Evolutionary conservation across 176 grass and related monocot species (phyloP).

Genomic region (Oryza officinalis): DNA sequence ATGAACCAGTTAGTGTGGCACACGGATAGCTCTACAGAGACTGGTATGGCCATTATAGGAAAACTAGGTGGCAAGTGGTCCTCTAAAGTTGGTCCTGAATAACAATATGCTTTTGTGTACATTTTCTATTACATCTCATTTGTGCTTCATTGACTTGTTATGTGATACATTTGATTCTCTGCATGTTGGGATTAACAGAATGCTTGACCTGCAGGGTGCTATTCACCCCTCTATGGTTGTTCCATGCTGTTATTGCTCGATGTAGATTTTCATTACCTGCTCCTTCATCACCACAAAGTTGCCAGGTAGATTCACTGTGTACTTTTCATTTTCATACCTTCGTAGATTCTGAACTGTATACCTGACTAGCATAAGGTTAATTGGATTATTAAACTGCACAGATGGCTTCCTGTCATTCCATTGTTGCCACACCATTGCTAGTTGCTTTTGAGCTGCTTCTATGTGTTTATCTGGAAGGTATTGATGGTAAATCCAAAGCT

Average conservation of each 20-base stretch:
- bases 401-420: conserved; percentile 63
- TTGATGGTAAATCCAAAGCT: conserved; percentile 37
- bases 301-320: conserved; percentile 41
- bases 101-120: not conserved
- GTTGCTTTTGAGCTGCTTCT: conserved; percentile 81
- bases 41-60: too few relatives aligned
- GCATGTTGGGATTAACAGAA: conserved; percentile 14
- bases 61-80: not conserved
- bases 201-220: conserved; percentile 53
- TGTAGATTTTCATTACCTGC: conserved; percentile 67
- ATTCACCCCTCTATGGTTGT: conserved; percentile 68
- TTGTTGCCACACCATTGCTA: conserved; percentile 63
- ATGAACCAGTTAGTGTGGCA: too few relatives aligned
- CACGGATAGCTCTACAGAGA: too few relatives aligned
- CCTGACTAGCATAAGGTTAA: conserved; percentile 15
- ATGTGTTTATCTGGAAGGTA: conserved; percentile 61
- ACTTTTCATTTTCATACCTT: not conserved
- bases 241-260: conserved; percentile 58
- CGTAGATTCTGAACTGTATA: conserved; percentile 15
- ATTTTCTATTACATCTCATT: too few relatives aligned
- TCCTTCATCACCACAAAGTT: conserved; percentile 44
- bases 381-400: conserved; percentile 24
- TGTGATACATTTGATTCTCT: not conserved
- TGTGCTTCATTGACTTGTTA: not conserved
- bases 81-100: not conserved